Conservation (phyloP, 495 filamentous ascomycete species). For the Neurospora terricola region DNA sequence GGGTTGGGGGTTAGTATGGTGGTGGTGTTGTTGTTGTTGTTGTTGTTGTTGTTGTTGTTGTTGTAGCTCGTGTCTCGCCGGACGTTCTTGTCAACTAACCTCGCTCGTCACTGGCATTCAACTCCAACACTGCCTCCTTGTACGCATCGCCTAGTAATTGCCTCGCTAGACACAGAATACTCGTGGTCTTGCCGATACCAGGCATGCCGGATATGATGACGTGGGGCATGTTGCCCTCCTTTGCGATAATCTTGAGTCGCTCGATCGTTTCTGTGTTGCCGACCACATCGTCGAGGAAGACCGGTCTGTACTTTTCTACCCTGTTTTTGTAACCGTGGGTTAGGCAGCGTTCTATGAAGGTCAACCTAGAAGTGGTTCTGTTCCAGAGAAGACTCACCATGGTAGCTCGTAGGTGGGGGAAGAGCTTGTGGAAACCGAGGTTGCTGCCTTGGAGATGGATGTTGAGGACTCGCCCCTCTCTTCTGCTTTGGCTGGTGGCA, state of each 20-base stretch:
- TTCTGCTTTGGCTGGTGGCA: conserved; percentile 35
- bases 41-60: neutral
- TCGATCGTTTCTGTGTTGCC: conserved; percentile 97
- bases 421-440: conserved; percentile 50
- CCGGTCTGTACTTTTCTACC: conserved; percentile 97
- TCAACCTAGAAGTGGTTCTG: neutral
- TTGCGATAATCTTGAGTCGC: conserved; percentile 95
- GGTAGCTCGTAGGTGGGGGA: conserved; percentile 71
- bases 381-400: conserved; percentile 49
- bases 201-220: conserved; percentile 99
- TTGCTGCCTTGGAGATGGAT: conserved; percentile 54
- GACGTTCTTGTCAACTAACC: conserved; percentile 32
- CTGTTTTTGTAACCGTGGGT: conserved; percentile 31
- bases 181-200: conserved; percentile 97
- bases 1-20: neutral
- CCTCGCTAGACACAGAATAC: conserved; percentile 83
- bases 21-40: neutral
- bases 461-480: conserved; percentile 65
- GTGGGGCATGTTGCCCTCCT: conserved; percentile 99
- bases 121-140: conserved; percentile 92
- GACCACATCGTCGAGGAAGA: conserved; percentile 92
- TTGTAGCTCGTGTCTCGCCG: neutral
- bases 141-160: conserved; percentile 89
- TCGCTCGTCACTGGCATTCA: conserved; percentile 94
- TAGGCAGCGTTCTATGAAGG: neutral